phyloP scores from a whole-genome alignment of 148 eudicot species.

The Persicaria tinctoria region DNA sequence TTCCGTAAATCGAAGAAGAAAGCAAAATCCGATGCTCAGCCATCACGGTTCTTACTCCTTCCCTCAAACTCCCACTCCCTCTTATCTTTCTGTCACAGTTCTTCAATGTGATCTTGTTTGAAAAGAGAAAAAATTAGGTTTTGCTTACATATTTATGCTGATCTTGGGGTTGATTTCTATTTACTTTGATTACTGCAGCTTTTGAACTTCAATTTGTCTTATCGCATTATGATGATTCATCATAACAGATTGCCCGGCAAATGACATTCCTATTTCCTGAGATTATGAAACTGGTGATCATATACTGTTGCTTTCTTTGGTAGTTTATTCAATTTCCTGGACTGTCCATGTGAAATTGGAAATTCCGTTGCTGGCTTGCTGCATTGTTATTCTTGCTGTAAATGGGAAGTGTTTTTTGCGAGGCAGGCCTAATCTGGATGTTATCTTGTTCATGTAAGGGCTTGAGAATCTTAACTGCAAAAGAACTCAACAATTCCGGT shows the following conservation, averaged over 20 bases:
- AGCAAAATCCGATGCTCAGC: constrained; percentile 13
- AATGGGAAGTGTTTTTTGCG: neutral
- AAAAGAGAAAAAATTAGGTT: neutral
- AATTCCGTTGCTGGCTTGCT: neutral
- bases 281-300: neutral
- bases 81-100: neutral
- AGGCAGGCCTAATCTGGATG: neutral
- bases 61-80: neutral
- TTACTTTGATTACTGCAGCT: neutral
- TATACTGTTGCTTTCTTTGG: neutral
- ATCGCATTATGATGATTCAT: neutral
- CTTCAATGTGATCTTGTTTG: neutral
- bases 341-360: neutral
- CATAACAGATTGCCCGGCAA: neutral
- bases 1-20: constrained; percentile 17
- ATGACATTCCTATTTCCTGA: neutral
- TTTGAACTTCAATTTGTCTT: neutral
- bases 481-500: neutral
- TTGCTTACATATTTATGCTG: neutral
- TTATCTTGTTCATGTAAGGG: neutral
- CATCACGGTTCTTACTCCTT: neutral
- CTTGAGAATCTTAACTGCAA: neutral
- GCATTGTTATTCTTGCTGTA: constrained; percentile 4
- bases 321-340: neutral
- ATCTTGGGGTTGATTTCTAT: neutral